Evolutionary conservation across 2,329 filamentous ascomycete genomes (phyloP), one percentile per base, ranked within the genome.

Genomic region (Trichoderma atrobrunneum): DNA sequence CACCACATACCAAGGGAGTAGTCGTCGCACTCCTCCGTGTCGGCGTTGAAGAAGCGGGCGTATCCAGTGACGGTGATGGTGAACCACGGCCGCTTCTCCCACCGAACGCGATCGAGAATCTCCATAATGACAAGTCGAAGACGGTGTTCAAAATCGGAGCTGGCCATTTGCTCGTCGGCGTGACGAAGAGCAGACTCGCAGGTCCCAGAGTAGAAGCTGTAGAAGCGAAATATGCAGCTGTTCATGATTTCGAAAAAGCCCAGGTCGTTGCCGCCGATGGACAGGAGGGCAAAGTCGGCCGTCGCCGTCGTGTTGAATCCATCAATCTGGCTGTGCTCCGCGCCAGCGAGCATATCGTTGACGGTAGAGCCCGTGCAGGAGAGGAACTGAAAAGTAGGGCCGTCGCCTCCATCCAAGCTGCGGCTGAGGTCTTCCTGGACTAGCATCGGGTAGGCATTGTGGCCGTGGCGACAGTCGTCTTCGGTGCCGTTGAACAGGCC

Each of bases 171-270:
- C 5, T 77, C 75, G 24, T 81, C 79, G 1, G 83, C 78, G 7
- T 78, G 78, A 8, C 74, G 76, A 1, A 85, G 79, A 1, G 84
- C 83, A 3, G 80, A 72, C 66, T 82, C 81, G 76, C 84, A 86
- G 1, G 84, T 84, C 6, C 83, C 84, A 18, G 82, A 84, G 77
- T 84, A 85, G 76, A 84, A 83, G 74, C 82, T 82, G 75, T 86
- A 86, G 76, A 86, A 86, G 36, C 84, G 81, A 74, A 86, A 86
- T 18, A 86, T 82, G 75, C 85, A 86, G 28, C 84, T 84, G 74
- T 86, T 86, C 77, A 86, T 84, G 24, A 86, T 82, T 48, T 83
- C 81, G 73, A 85, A 86, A 78, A 86, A 86, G 73, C 84, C 84
- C 10, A 86, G 79, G 74, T 86, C 85, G 76, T 86, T 86, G 18